These are phyloP conservation scores for Diaporthe sp. DNA, from an alignment of 2,329 filamentous ascomycete species.

Conservation along the genomic window DNA sequence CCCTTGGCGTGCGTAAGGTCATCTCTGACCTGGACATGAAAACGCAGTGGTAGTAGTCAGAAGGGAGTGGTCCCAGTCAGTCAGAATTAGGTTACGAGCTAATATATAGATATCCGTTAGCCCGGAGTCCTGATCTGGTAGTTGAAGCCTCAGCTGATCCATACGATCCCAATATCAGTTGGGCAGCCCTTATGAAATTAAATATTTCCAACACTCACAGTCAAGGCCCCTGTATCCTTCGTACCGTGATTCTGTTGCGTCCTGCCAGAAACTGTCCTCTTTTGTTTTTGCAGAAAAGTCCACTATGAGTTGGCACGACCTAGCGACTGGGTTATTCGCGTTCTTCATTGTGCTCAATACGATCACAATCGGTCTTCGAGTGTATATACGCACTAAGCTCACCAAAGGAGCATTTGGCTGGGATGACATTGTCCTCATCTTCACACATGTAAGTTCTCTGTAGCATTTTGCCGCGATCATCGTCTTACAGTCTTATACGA, in stretches of 20 bases:
- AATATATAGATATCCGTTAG: too few relatives aligned
- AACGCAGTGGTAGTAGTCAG: too few relatives aligned
- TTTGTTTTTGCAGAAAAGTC: too few relatives aligned
- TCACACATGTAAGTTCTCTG: constrained; percentile 24
- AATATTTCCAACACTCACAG: neutral
- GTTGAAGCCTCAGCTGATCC: too few relatives aligned
- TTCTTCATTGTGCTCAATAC: constrained; percentile 37
- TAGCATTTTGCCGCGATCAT: rapidly evolving
- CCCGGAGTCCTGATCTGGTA: too few relatives aligned
- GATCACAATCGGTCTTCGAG: constrained; percentile 32
- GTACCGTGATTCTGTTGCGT: neutral
- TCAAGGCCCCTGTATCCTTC: neutral
- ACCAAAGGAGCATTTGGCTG: constrained; percentile 38
- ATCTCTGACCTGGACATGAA: too few relatives aligned
- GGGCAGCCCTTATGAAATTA: neutral
- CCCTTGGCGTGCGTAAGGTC: too few relatives aligned
- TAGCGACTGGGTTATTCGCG: constrained; percentile 15
- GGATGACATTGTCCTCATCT: constrained; percentile 36
- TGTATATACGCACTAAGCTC: constrained; percentile 30
- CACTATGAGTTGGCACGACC: neutral
- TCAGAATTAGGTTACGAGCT: too few relatives aligned
- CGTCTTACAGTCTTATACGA: neutral
- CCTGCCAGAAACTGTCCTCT: neutral
- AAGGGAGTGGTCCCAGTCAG: too few relatives aligned
- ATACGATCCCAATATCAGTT: too few relatives aligned